A percentile compares a stretch with the other conserved stretches of the same genome.
phyloP scores from a whole-genome alignment of 2,329 filamentous ascomycete genomes.

The Calonectria pseudoreteaudii region DNA sequence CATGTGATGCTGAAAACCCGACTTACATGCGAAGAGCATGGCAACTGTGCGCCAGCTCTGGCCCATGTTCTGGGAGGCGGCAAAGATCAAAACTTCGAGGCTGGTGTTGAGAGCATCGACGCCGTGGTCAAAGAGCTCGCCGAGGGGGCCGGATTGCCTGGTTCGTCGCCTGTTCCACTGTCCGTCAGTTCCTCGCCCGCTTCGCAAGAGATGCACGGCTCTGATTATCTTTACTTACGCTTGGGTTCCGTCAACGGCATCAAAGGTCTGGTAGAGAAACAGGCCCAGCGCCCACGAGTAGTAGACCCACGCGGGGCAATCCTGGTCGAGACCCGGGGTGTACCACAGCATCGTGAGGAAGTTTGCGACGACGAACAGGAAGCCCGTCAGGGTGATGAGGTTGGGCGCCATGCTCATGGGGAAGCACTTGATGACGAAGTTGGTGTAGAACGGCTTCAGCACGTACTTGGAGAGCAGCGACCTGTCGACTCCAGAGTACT shows the following conservation, averaged over 20 bases:
- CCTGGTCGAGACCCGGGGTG: slow-evolving; percentile 90
- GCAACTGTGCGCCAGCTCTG: slow-evolving; percentile 91
- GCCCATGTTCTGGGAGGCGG: slow-evolving; percentile 91
- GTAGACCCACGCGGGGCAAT: slow-evolving; percentile 97
- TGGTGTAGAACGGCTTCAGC: slow-evolving; percentile 96
- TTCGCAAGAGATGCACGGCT: too few species aligned
- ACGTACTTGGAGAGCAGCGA: slow-evolving; percentile 92
- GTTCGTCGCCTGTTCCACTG: slow-evolving; percentile 76
- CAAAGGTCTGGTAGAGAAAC: slow-evolving; percentile 98
- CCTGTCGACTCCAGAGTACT: slow-evolving; percentile 92
- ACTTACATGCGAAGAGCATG: slow-evolving; percentile 82
- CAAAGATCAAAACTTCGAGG: slow-evolving; percentile 93
- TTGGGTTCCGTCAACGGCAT: slow-evolving; percentile 94
- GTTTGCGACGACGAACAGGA: slow-evolving; percentile 90
- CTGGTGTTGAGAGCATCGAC: slow-evolving; percentile 97
- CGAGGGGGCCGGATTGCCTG: slow-evolving; percentile 89
- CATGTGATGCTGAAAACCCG: background rate
- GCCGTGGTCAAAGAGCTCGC: slow-evolving; percentile 97
- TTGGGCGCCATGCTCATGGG: slow-evolving; percentile 94
- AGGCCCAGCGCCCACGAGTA: slow-evolving; percentile 89
- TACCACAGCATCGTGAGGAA: slow-evolving; percentile 95
- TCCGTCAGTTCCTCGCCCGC: background rate
- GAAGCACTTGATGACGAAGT: slow-evolving; percentile 93
- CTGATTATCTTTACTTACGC: slow-evolving; percentile 70
- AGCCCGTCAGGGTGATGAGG: slow-evolving; percentile 90